Percentiles rank a stretch among this genome's conserved stretches.
phyloP scores from a whole-genome alignment of 768 basidiomycete species.

The Hericium coralloides region DNA sequence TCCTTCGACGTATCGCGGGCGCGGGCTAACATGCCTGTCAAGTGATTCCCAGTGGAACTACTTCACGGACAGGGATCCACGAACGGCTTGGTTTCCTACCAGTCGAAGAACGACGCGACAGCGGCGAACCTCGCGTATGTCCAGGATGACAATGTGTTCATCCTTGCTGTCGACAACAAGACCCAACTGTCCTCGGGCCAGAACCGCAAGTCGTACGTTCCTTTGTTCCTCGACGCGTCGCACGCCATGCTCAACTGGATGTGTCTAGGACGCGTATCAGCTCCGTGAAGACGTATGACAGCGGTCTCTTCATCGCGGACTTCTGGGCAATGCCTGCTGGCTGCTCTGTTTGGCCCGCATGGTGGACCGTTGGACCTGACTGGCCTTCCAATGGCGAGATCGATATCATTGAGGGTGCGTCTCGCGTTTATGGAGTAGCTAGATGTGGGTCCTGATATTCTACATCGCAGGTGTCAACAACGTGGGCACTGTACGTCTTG shows the following conservation, averaged over 20 bases:
- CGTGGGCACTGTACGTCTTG: not conserved
- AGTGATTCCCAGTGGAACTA: not conserved
- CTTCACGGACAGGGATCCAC: not conserved
- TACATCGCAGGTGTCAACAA: not conserved
- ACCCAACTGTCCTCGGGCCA: not conserved
- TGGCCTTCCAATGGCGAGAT: constrained; percentile 26
- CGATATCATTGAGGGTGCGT: constrained; percentile 23
- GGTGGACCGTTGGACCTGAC: constrained; percentile 16
- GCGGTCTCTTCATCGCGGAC: constrained; percentile 25
- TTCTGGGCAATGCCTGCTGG: constrained; percentile 21
- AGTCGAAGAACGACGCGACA: constrained; percentile 2
- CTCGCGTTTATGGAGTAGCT: not conserved
- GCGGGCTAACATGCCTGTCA: too few species aligned
- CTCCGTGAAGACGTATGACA: constrained; percentile 18
- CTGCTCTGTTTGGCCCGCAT: constrained; percentile 22
- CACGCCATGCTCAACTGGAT: not conserved
- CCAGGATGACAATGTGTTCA: not conserved
- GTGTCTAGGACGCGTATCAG: constrained; percentile 19
- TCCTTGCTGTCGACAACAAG: constrained; percentile 5
- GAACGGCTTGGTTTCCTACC: not conserved
- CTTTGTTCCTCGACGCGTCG: not conserved
- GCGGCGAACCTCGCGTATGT: constrained; percentile 3
- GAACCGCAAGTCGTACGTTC: constrained; percentile 6
- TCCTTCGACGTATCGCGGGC: not conserved
- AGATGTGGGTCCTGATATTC: not conserved